Base-by-base conservation (phyloP, 768 basidiomycete species). In the Chalciporus pseudorubinellus region DNA sequence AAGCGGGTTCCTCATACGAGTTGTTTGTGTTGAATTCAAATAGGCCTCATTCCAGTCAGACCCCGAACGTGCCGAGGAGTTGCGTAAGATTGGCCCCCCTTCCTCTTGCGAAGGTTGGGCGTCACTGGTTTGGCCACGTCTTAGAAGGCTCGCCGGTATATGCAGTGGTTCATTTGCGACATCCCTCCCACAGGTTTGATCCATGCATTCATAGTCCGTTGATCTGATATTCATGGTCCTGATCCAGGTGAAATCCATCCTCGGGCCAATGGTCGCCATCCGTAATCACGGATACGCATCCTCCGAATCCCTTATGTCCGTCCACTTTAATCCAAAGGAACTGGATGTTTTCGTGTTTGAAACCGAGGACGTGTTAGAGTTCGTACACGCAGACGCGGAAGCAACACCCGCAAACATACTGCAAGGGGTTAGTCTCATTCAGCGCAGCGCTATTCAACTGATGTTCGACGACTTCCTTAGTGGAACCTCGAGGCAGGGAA, bases 141-240 rank as follows among this genome's bases (percentile, higher is more conserved):
- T 58, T 11, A 36, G 49, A 13, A 47, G 34, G 26, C 7, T 60
- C 12, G 28, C 12, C 3, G 43, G 47, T 6, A 24, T 58, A 21
- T 55, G 53, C 11, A 61, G 53, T 18, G 60, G 60, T 20, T 41
- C 53, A 2, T 60, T 60, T 19, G 55, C 40, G 2, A 54, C 51
- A 19, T 40, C 44, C 18, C 36, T 57, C 18, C 48, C 52, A 29
- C 42, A 53, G 39, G 58, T 55, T 31, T 12, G 10, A 6, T 31
- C 10, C 11, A 13, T 31, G 4, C 4, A 11, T 31, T 31, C 13
- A 3, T 31, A 2, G 29, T 28, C 9, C 13, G 2, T 31, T 31
- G 7, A 31, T 31, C 12, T 11, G 13, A 13, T 2, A 11, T 11
- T 31, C 29, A 31, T 13, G 1, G n/a, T 16, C 34, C 6, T 5